phyloP scores from a whole-genome alignment of 2,329 filamentous ascomycete genomes.

The Alternaria arbusti region DNA sequence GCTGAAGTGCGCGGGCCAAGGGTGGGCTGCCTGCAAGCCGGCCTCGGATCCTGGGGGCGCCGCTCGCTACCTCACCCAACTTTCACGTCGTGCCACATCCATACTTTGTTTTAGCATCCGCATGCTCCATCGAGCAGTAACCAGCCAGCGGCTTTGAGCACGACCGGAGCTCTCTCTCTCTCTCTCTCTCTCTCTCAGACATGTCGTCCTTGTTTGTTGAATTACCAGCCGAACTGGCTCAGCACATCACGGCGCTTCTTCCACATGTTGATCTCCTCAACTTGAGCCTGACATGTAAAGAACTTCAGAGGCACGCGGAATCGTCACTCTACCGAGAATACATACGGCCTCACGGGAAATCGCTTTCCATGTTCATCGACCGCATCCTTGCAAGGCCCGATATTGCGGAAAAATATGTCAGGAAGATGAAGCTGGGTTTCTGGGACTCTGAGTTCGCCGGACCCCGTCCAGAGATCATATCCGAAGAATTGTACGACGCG shows the following conservation, averaged over 20 bases:
- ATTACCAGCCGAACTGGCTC: constrained; percentile 15
- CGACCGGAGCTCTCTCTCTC: background rate
- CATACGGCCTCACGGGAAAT: background rate
- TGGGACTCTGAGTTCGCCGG: constrained; percentile 1
- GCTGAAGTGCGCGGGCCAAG: background rate
- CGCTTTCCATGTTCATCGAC: constrained; percentile 4
- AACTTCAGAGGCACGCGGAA: constrained; percentile 10
- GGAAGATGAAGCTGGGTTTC: background rate
- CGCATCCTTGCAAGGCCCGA: constrained; percentile 4
- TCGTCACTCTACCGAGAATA: constrained; percentile 22
- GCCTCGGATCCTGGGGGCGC: background rate
- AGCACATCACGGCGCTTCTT: constrained; percentile 15
- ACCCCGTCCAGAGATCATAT: background rate
- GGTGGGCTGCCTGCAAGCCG: background rate
- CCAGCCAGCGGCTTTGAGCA: background rate
- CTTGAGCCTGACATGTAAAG: constrained; percentile 16
- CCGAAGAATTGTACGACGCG: background rate
- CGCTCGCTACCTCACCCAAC: background rate
- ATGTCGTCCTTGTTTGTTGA: background rate
- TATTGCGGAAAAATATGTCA: constrained; percentile 7
- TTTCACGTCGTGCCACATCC: background rate
- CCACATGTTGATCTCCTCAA: constrained; percentile 20
- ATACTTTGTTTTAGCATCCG: background rate
- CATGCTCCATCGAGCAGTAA: background rate
- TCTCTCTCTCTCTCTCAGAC: background rate